Evolutionary conservation across 257 asterid genomes (phyloP), one percentile per base, ranked within the genome.

Genomic region (Nicotiana tomentosiformis): DNA sequence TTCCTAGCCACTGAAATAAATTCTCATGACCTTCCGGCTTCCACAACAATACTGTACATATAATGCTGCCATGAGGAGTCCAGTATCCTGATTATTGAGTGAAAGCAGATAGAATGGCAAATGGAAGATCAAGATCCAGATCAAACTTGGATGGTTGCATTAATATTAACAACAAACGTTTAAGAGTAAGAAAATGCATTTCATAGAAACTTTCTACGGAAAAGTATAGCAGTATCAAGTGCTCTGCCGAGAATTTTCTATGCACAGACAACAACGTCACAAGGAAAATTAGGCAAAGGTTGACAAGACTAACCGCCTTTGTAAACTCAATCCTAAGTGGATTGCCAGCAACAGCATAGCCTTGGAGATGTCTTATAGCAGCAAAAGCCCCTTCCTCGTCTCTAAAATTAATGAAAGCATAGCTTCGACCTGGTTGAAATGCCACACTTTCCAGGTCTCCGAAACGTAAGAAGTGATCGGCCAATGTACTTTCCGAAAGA

Each of bases 261-360:
- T 83, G 77, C 51, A 80, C 82, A 85, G 82, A 82, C 86, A 83
- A 85, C 84, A 88, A 86, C n/a, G 61, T 60, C 77, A 78, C 78
- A 78, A 91, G 88, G 84, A 85, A 87, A 88, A 88, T 80, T 83
- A 89, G 89, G 88, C 91, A 86, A 91, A 92, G 90, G 89, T 87
- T 74, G 87, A 88, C 97, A 89, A 88, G 86, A 95, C 99, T 95
- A 95, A 95, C 99, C 99, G 95, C 95, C 98, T 94, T 95, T 58
- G 99, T 88, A 91, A 93, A 95, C 91, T 95, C 97, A 90, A 95
- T 91, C 87, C 86, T 95, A 93, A 95, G 91, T 16, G 98, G 89
- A 87, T 91, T 91, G 89, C 98, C 99, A 84, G 87, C 97, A 81
- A 95, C 66, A 86, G 65, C 88, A 89, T 87, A 95, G 69, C 97